Base-by-base conservation (phyloP, 495 filamentous ascomycete species). In the Rostrohypoxylon terebratum region DNA sequence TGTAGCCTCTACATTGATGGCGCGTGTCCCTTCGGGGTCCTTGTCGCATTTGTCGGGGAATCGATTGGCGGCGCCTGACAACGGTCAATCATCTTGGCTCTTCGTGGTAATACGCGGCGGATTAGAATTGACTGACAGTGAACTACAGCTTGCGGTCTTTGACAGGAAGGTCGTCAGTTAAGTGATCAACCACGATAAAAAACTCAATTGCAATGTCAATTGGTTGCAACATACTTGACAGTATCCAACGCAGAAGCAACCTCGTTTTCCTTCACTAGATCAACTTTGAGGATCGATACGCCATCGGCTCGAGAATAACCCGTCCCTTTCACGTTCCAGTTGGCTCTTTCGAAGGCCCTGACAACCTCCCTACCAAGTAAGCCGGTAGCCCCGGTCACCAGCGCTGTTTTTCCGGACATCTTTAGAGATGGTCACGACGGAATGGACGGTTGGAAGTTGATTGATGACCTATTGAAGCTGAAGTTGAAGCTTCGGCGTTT, bases 341-440 rank as follows among this genome's bases (percentile, higher is more conserved):
- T 86, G 21, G 83, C 87, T 40, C 82, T 77, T 67, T 90, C 84
- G 78, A 98, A 97, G 16, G 86, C 89, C 63, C 88, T 90, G 68
- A 91, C 85, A 14, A 94, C 90, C 78, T 96, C 89, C 16, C 94
- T 88, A 34, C 94, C 94, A 7, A 98, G 86, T 1, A 96, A 84
- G 48, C 94, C 94, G 40, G 88, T 95, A 45, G 92, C 94, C 38
- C 94, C 94, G 25, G 94, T 98, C 53, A 98, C 82, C 20, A 98
- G 84, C 40, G 85, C 93, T 38, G 86, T 90, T 51, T 79, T 81
- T 0, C 38, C n/a, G 3, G 78, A 53, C 80, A 81, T 81, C 5
- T 59, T 13, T 33, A 44, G 10, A 3, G 25, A 59, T 34, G 25
- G 40, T 16, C 3, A 25, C 42, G 18, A 31, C 50, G 18, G 10